phyloP scores from a whole-genome alignment of 73 alveolate genomes.

The Vitrella brassicaformis region DNA sequence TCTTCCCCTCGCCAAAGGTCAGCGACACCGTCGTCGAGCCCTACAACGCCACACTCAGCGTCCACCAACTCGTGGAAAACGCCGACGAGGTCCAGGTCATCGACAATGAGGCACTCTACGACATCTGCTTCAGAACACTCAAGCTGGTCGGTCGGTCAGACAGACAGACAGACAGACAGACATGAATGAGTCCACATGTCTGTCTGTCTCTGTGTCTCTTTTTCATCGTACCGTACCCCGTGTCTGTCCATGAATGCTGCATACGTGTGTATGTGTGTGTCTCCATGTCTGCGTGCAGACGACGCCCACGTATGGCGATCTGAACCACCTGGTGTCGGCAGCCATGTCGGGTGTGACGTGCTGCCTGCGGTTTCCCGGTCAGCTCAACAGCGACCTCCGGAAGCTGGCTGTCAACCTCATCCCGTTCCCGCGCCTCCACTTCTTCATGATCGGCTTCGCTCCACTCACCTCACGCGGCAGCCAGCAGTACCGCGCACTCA shows the following conservation, averaged over 20 bases:
- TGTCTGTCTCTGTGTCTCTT: no score
- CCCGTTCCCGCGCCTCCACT: constrained; percentile 97
- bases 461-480: constrained; percentile 96
- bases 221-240: no score
- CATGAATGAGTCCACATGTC: no score
- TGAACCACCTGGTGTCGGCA: constrained; percentile 90
- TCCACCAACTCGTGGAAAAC: constrained; percentile 85
- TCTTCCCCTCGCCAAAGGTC: constrained; percentile 91
- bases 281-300: no score
- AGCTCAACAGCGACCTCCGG: constrained; percentile 86
- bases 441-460: constrained; percentile 95
- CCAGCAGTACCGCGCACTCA: constrained; percentile 85
- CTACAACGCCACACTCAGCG: constrained; percentile 84
- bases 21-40: constrained; percentile 45
- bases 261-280: no score
- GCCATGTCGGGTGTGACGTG: constrained; percentile 89
- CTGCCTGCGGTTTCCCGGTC: constrained; percentile 96
- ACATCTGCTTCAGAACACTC: constrained; percentile 54
- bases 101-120: constrained; percentile 84
- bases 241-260: no score
- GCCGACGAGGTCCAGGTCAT: constrained; percentile 75
- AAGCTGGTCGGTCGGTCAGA: no score
- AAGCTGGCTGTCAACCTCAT: constrained; percentile 90
- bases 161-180: no score
- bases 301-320: constrained; percentile 95